phyloP scores from a whole-genome alignment of 352 stramenopile genomes.

The Globisporangium mamillatum region DNA sequence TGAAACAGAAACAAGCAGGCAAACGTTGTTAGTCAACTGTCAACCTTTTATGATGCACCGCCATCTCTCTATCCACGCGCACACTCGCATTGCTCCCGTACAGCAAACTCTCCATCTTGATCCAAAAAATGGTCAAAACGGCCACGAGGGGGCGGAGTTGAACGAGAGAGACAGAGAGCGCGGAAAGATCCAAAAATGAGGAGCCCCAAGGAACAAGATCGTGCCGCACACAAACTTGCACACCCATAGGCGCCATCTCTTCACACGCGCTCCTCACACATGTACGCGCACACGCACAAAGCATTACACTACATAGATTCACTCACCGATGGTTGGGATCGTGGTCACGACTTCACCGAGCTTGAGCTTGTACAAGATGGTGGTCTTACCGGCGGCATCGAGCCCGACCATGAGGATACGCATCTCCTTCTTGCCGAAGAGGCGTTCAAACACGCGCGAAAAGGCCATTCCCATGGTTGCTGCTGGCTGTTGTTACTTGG shows the following conservation, averaged over 20 bases:
- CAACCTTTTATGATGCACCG: no score
- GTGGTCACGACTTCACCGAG: slow-evolving; percentile 95
- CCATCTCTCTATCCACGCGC: no score
- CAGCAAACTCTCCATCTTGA: no score
- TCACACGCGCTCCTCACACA: background rate
- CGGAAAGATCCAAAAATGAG: no score
- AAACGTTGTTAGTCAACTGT: background rate
- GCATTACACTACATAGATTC: background rate
- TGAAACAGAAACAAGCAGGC: no score
- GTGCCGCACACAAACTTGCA: no score
- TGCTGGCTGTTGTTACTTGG: slow-evolving; percentile 1
- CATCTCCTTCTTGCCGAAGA: slow-evolving; percentile 99
- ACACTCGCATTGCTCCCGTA: no score
- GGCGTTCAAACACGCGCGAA: slow-evolving; percentile 95
- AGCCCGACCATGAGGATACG: slow-evolving; percentile 99
- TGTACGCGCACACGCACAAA: background rate
- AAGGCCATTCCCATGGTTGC: slow-evolving; percentile 98
- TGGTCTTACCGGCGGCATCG: slow-evolving; percentile 99
- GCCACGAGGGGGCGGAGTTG: no score
- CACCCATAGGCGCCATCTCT: background rate
- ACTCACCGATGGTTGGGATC: slow-evolving; percentile 96
- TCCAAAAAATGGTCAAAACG: no score
- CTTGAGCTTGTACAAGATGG: slow-evolving; percentile 97
- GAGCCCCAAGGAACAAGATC: no score
- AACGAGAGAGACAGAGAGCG: no score